Percentiles rank a stretch among this genome's conserved stretches.
phyloP scores from a whole-genome alignment of 2,329 filamentous ascomycete genomes.

The Pochonia chlamydosporia region DNA sequence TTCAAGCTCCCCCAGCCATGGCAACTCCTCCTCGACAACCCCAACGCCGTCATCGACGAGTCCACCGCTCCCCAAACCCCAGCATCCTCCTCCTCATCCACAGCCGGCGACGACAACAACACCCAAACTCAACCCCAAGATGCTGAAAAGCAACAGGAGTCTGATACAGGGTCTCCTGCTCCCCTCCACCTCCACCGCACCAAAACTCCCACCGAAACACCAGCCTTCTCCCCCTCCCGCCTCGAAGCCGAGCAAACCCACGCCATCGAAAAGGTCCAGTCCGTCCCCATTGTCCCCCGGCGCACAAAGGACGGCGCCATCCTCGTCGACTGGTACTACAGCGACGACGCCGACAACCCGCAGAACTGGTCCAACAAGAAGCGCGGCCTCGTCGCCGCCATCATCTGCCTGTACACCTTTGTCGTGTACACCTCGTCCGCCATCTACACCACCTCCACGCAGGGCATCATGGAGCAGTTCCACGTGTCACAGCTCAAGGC shows the following conservation, averaged over 20 bases:
- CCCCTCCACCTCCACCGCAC: slow-evolving; percentile 15
- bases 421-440: slow-evolving; percentile 48
- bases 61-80: background rate
- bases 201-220: slow-evolving; percentile 17
- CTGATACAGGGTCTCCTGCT: background rate
- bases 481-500: slow-evolving; percentile 45
- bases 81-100: slow-evolving; percentile 8
- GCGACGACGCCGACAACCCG: slow-evolving; percentile 49
- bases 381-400: slow-evolving; percentile 32
- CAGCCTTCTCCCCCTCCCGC: slow-evolving; percentile 14
- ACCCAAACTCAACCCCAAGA: slow-evolving; percentile 3
- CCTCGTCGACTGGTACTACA: slow-evolving; percentile 49
- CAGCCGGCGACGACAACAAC: background rate
- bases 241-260: slow-evolving; percentile 25
- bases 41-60: slow-evolving; percentile 15
- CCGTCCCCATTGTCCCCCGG: slow-evolving; percentile 42
- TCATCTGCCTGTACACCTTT: slow-evolving; percentile 54
- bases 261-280: slow-evolving; percentile 35
- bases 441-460: slow-evolving; percentile 40
- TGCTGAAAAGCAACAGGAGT: background rate
- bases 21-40: slow-evolving; percentile 27
- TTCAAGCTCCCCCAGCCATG: slow-evolving; percentile 44
- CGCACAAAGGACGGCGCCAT: slow-evolving; percentile 44
- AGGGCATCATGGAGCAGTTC: slow-evolving; percentile 46
- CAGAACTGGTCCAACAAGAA: slow-evolving; percentile 46